Evolutionary conservation across 1,284 basidiomycete species (phyloP), one percentile per base, ranked within the genome.

Genomic region (Takashimella tepidaria): DNA sequence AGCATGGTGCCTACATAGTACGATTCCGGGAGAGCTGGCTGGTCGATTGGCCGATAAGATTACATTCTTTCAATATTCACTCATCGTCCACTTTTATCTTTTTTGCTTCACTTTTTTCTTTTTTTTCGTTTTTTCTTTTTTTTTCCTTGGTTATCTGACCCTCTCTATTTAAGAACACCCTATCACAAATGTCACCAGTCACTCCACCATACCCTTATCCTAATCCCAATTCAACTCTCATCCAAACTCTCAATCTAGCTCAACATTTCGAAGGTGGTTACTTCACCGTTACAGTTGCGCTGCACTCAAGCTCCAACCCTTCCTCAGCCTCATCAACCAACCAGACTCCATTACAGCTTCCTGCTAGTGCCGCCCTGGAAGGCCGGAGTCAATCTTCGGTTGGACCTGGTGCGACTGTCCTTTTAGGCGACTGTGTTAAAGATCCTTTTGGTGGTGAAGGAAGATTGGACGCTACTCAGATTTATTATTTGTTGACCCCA

Each of bases 211-310:
- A 68, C 46, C 48, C 62, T 3, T 68, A 68, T 49, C 62, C 64
- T 2, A 41, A 58, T 20, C 51, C 57, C 20, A 70, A 72, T 47
- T 23, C 47, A 1, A 55, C 60, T 2, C 56, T 70, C 13, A 68
- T 67, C 50, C 23, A 42, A 13, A 41, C 54, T 4, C 63, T 72
- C 46, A 49, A 56, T 13, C 66, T 75, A 2, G 51, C 59, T 37
- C 58, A 59, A 12, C 70, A 72, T 47, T 68, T 69, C 23, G 73
- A 74, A 58, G 73, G 72, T 10, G 73, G 73, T 16, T 68, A 57
- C 53, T 68, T 67, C 52, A 55, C 56, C 16, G 58, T 65, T 49
- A 66, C 63, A n/a, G 57, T 61, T 8, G 47, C 55, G 0, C 49
- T 68, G 31, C 31, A 8, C 31, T 37, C 31, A 37, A 16, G 31